A percentile compares a stretch with the other conserved stretches of the same genome.
phyloP scores from a whole-genome alignment of 176 grass and related monocot genomes.

The Dendrocalamus sinicus region DNA sequence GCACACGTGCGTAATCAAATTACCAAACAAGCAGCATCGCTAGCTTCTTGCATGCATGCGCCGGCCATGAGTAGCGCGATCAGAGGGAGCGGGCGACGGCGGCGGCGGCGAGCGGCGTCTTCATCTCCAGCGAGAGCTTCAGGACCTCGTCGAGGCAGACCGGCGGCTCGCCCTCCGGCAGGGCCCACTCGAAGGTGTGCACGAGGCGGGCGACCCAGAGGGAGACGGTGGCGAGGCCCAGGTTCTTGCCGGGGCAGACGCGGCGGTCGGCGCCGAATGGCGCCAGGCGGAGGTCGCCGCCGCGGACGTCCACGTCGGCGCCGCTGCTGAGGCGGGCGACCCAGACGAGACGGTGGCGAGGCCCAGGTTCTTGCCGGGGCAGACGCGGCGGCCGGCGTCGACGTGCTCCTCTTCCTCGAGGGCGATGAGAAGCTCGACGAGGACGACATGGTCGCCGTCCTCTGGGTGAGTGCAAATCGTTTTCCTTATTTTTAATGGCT shows the following conservation, averaged over 20 bases:
- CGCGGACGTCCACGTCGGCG: slow-evolving; percentile 77
- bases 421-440: slow-evolving; percentile 68
- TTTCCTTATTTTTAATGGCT: neutral
- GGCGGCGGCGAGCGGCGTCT: slow-evolving; percentile 60
- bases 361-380: slow-evolving; percentile 84
- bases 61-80: neutral
- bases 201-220: slow-evolving; percentile 74
- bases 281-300: slow-evolving; percentile 74
- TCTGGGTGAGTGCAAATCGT: slow-evolving; percentile 59
- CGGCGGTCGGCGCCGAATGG: slow-evolving; percentile 76
- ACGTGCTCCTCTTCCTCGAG: slow-evolving; percentile 74
- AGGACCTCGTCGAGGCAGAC: slow-evolving; percentile 73
- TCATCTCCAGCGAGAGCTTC: slow-evolving; percentile 89
- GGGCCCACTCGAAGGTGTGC: slow-evolving; percentile 65
- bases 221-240: slow-evolving; percentile 65
- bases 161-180: neutral
- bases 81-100: slow-evolving; percentile 28
- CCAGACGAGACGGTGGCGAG: slow-evolving; percentile 72
- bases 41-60: neutral
- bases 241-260: slow-evolving; percentile 89
- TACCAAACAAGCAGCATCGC: slow-evolving; percentile 3
- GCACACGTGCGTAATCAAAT: neutral
- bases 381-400: slow-evolving; percentile 77
- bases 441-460: slow-evolving; percentile 74
- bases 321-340: slow-evolving; percentile 66